Evolutionary conservation across 805 yeast species (phyloP).

Genomic region (Metschnikowia proteae): DNA sequence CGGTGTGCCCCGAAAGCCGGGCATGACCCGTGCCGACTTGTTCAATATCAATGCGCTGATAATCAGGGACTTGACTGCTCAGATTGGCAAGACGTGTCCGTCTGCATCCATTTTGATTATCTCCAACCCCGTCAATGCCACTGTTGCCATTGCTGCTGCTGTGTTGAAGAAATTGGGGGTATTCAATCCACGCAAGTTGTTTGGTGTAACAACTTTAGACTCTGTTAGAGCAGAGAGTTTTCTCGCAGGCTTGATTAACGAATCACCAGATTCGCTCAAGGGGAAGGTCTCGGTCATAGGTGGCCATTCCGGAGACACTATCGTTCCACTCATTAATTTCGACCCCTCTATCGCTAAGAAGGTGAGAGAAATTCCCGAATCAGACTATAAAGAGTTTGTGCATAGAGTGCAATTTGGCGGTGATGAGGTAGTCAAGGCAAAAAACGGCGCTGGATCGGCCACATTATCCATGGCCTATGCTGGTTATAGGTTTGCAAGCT

Average conservation of each 20-base stretch:
- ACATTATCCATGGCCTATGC: constrained; percentile 22
- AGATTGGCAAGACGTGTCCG: constrained; percentile 37
- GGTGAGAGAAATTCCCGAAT: constrained; percentile 15
- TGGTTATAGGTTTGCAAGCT: constrained; percentile 20
- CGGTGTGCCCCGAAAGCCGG: constrained; percentile 48
- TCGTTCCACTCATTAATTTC: constrained; percentile 35
- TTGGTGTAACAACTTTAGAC: constrained; percentile 47
- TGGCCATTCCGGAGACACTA: constrained; percentile 47
- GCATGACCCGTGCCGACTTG: constrained; percentile 47
- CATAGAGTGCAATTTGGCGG: constrained; percentile 22
- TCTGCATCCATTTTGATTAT: constrained; percentile 43
- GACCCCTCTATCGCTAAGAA: constrained; percentile 18
- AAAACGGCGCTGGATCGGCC: constrained; percentile 22
- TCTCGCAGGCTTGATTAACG: constrained; percentile 35
- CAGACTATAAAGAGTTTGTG: constrained; percentile 18
- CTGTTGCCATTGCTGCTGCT: constrained; percentile 48
- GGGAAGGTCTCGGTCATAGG: constrained; percentile 44
- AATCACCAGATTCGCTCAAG: constrained; percentile 29
- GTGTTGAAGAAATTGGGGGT: constrained; percentile 45
- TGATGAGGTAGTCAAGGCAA: constrained; percentile 22
- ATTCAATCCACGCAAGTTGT: constrained; percentile 42
- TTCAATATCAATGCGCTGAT: constrained; percentile 46
- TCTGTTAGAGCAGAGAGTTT: constrained; percentile 46
- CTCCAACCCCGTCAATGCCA: constrained; percentile 45
- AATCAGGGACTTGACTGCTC: constrained; percentile 40